Evolutionary conservation across 805 yeast species (phyloP).

Genomic region (Yarrowia divulgata): DNA sequence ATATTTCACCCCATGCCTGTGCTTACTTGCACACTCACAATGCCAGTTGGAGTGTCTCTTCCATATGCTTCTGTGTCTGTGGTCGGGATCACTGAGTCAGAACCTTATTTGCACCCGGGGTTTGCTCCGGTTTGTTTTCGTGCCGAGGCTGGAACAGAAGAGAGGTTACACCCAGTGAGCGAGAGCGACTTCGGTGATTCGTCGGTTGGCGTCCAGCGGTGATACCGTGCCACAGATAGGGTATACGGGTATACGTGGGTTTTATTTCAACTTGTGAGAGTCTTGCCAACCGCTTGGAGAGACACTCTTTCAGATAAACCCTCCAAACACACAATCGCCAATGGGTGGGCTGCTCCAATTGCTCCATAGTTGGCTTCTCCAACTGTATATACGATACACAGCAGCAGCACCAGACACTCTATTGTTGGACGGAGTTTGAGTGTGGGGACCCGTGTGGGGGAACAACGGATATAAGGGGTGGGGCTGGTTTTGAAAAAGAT

Average conservation of each 20-base stretch:
- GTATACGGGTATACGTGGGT: too few species aligned
- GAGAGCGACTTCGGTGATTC: constrained; percentile 5
- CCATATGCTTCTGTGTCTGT: constrained; percentile 12
- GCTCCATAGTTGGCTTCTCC: constrained; percentile 14
- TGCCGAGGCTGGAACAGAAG: constrained; percentile 23
- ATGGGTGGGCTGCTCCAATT: constrained; percentile 21
- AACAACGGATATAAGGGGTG: constrained; percentile 10
- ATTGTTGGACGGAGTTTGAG: constrained; percentile 12
- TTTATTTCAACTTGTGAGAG: too few species aligned
- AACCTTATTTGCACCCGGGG: constrained; percentile 15
- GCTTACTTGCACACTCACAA: neutral
- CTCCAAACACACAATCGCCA: neutral
- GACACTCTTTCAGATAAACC: too few species aligned
- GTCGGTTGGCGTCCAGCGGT: neutral
- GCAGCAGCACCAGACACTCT: neutral
- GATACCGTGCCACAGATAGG: too few species aligned
- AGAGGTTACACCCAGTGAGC: neutral
- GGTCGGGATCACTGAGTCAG: constrained; percentile 38
- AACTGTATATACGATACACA: constrained; percentile 12
- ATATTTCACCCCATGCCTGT: neutral
- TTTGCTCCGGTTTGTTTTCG: constrained; percentile 38
- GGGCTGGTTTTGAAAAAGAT: neutral
- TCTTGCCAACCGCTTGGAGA: too few species aligned
- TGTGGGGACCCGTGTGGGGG: constrained; percentile 29
- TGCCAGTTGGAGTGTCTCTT: neutral